These are phyloP conservation scores for Conticribra weissflogii DNA, from an alignment of 108 stramenopile species.

Conservation along the genomic window DNA sequence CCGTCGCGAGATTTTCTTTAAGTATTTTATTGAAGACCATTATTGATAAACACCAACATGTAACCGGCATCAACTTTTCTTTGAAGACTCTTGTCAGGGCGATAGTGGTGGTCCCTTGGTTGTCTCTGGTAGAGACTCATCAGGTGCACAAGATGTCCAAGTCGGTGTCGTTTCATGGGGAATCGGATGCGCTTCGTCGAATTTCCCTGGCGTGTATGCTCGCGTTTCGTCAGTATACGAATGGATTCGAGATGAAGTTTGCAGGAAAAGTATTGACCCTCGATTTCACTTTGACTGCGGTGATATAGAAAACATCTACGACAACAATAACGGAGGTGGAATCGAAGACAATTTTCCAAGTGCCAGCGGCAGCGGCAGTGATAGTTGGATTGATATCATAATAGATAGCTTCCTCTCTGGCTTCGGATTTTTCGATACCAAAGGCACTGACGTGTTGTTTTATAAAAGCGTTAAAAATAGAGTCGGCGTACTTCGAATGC, in stretches of 20 bases:
- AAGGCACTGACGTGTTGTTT: conserved; percentile 19
- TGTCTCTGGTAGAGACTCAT: conserved; percentile 1
- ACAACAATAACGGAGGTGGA: neutral
- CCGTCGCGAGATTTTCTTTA: too few species aligned
- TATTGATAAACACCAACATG: too few species aligned
- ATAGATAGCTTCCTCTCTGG: conserved; percentile 14
- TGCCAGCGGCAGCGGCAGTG: neutral
- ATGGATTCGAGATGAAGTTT: conserved; percentile 33
- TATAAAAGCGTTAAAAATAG: conserved; percentile 16
- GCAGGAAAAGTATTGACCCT: conserved; percentile 10
- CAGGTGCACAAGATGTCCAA: conserved; percentile 11
- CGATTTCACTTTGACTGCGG: conserved; percentile 20
- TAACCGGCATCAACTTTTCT: too few species aligned
- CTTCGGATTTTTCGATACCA: conserved; percentile 11
- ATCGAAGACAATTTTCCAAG: neutral
- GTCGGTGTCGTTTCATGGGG: conserved; percentile 44
- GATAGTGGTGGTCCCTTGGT: conserved; percentile 40
- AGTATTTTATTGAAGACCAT: too few species aligned
- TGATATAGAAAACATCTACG: neutral
- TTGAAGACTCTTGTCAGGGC: conserved; percentile 41
- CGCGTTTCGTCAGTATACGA: conserved; percentile 32
- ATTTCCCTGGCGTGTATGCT: conserved; percentile 46
- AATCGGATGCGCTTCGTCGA: conserved; percentile 17
- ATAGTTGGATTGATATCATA: conserved; percentile 4
- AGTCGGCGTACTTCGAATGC: conserved; percentile 19